These are phyloP conservation scores for Naumovozyma castellii DNA, from an alignment of 805 yeast genomes.

Conservation along the genomic window DNA sequence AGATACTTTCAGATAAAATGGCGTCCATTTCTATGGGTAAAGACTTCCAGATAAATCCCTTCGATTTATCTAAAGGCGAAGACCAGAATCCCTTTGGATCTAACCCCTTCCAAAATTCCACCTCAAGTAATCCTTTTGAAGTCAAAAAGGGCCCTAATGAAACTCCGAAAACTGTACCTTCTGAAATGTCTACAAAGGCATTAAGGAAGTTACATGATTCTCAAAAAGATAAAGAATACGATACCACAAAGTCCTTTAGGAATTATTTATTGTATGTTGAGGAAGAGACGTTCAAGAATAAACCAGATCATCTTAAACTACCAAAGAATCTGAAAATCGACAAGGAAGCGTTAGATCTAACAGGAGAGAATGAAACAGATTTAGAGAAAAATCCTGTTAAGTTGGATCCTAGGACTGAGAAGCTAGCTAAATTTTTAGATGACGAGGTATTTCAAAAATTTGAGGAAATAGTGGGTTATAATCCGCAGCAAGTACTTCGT, in stretches of 20 bases:
- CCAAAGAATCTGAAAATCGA: slow-evolving; percentile 51
- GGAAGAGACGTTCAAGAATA: slow-evolving; percentile 52
- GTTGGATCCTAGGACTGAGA: slow-evolving; percentile 37
- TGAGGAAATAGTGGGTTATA: slow-evolving; percentile 63
- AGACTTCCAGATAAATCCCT: slow-evolving; percentile 31
- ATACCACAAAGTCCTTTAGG: slow-evolving; percentile 35
- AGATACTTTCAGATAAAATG: slow-evolving; percentile 37
- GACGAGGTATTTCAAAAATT: slow-evolving; percentile 77
- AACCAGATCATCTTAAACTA: slow-evolving; percentile 35
- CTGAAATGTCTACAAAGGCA: slow-evolving; percentile 27
- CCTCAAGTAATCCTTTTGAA: slow-evolving; percentile 18
- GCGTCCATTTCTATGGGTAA: slow-evolving; percentile 34
- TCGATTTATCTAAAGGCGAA: slow-evolving; percentile 16
- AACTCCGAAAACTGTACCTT: neutral
- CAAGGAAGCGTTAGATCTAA: slow-evolving; percentile 38
- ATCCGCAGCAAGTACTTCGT: slow-evolving; percentile 79
- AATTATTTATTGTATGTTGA: slow-evolving; percentile 67
- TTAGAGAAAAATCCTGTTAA: slow-evolving; percentile 22
- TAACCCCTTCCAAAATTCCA: slow-evolving; percentile 35
- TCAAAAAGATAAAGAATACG: slow-evolving; percentile 15
- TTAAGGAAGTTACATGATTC: slow-evolving; percentile 27
- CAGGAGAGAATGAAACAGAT: slow-evolving; percentile 28
- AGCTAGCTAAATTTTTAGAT: slow-evolving; percentile 47
- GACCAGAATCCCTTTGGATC: slow-evolving; percentile 24
- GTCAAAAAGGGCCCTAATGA: neutral